Percentiles rank a stretch among this genome's conserved stretches.
phyloP scores from a whole-genome alignment of 1,284 basidiomycete genomes.

The Acaromyces ingoldii region DNA sequence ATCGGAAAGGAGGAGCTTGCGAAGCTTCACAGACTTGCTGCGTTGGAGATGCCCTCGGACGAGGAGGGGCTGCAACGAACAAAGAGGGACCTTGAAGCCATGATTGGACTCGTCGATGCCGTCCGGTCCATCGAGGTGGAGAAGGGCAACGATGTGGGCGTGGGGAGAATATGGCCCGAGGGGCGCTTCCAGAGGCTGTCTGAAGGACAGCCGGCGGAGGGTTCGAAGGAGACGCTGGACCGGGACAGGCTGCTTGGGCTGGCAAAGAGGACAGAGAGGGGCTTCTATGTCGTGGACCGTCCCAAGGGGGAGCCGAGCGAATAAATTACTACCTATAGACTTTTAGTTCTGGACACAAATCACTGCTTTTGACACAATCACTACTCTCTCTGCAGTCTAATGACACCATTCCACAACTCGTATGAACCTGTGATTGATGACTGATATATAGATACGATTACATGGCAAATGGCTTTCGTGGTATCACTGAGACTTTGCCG shows the following conservation, averaged over 20 bases:
- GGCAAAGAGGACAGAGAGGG: conserved; percentile 6
- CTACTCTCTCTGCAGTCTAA: no score
- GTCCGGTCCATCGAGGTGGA: conserved; percentile 6
- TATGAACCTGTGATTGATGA: no score
- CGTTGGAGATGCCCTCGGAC: conserved; percentile 12
- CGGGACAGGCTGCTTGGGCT: conserved; percentile 6
- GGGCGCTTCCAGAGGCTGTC: background rate
- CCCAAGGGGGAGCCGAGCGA: no score
- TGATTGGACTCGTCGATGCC: conserved; percentile 20
- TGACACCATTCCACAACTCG: no score
- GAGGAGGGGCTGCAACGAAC: conserved; percentile 8
- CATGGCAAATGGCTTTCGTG: no score
- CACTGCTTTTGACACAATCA: no score
- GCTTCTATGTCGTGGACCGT: conserved; percentile 10
- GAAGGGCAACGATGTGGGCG: background rate
- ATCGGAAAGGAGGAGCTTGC: conserved; percentile 16
- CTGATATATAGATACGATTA: no score
- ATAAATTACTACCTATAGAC: no score
- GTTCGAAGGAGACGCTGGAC: background rate
- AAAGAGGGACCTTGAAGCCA: conserved; percentile 4
- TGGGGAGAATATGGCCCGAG: conserved; percentile 4
- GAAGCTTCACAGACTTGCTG: conserved; percentile 22
- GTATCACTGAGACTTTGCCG: no score
- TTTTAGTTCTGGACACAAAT: no score
- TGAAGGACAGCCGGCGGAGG: background rate